phyloP scores from a whole-genome alignment of 2,329 filamentous ascomycete species.

The Microcera coccophila region DNA sequence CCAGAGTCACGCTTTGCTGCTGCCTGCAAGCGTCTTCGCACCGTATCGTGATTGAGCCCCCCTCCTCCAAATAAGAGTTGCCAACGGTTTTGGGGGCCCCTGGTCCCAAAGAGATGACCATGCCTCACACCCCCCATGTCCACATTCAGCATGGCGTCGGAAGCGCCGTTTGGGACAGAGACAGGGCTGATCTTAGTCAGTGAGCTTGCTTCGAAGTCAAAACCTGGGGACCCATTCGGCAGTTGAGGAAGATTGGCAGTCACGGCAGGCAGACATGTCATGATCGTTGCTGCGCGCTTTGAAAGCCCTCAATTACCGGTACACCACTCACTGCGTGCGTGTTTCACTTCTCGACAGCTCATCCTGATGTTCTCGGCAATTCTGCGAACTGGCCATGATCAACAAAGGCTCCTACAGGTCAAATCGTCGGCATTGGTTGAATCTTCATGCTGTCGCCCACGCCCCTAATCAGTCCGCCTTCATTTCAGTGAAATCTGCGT shows the following conservation, averaged over 20 bases:
- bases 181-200: constrained; percentile 15
- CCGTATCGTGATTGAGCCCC: neutral
- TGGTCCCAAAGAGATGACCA: neutral
- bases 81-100: too few species aligned
- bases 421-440: too few species aligned
- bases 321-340: neutral
- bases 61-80: neutral
- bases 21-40: neutral
- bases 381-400: too few species aligned
- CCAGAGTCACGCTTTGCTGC: neutral
- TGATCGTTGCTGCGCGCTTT: neutral
- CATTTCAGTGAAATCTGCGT: neutral
- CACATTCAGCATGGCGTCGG: constrained; percentile 4
- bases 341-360: neutral
- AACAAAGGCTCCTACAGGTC: too few species aligned
- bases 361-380: neutral
- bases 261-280: neutral
- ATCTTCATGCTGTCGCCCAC: neutral
- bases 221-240: constrained; percentile 1
- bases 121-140: neutral
- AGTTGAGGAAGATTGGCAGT: neutral
- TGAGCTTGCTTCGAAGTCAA: constrained; percentile 2
- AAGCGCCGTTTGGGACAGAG: constrained; percentile 16
- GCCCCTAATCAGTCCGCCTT: neutral
- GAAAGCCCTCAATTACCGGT: neutral